Percentiles rank a stretch among this genome's conserved stretches.
These are phyloP conservation scores for Sonneratia alba DNA, from an alignment of 345 rosid species.

Conservation along the genomic window DNA sequence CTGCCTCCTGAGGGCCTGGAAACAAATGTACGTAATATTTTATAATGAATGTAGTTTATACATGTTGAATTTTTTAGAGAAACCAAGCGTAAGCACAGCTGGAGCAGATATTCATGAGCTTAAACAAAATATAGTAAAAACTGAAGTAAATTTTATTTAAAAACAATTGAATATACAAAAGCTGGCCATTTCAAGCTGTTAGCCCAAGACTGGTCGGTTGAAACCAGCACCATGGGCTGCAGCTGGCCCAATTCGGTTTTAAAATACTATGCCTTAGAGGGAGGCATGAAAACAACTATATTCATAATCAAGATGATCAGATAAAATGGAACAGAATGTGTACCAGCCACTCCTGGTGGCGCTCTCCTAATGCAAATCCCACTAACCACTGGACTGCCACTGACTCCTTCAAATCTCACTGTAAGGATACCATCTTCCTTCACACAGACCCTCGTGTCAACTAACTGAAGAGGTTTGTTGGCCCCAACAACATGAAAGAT, in stretches of 20 bases:
- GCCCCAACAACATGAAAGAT: slow-evolving; percentile 75
- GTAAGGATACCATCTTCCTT: slow-evolving; percentile 52
- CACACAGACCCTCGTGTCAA: slow-evolving; percentile 54
- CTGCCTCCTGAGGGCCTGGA: slow-evolving; percentile 37
- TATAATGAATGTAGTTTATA: slow-evolving; percentile 3
- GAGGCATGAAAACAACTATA: no score
- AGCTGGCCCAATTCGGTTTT: no score
- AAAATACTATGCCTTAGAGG: no score
- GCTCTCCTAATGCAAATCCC: slow-evolving; percentile 84
- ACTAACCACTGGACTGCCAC: slow-evolving; percentile 67
- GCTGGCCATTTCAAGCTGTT: no score
- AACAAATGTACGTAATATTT: slow-evolving; percentile 1
- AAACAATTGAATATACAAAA: no score
- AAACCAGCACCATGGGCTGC: no score
- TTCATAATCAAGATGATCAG: slow-evolving; percentile 3
- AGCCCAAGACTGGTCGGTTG: no score
- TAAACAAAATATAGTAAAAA: not conserved
- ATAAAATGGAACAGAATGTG: not conserved
- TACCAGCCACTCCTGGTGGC: slow-evolving; percentile 48
- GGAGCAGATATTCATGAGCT: not conserved
- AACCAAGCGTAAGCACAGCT: not conserved
- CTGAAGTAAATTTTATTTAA: not conserved
- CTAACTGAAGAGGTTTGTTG: slow-evolving; percentile 68
- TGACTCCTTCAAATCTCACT: slow-evolving; percentile 62
- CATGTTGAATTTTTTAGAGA: not conserved